Percentiles rank a stretch among this genome's conserved stretches.
Conservation (phyloP, 2,329 filamentous ascomycete genomes). For the Dryadomyces quercus-mongolicae region DNA sequence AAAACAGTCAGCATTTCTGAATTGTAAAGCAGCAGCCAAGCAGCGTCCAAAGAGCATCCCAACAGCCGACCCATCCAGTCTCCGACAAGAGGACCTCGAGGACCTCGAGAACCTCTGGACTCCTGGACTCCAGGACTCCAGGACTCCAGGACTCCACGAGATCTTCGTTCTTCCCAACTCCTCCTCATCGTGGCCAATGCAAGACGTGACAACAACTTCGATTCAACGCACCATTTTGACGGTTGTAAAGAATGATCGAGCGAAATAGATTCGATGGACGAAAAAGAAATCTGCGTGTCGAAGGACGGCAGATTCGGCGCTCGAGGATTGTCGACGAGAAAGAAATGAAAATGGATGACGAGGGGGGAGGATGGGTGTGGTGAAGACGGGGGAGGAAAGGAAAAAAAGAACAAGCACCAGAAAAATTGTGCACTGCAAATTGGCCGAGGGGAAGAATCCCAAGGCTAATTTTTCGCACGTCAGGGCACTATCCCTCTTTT, state of each 20-base stretch:
- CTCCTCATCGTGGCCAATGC: background rate
- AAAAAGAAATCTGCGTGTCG: slow-evolving; percentile 29
- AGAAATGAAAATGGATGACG: slow-evolving; percentile 20
- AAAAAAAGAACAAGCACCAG: slow-evolving; percentile 8
- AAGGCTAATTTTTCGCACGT: slow-evolving; percentile 3
- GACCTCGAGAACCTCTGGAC: too few relatives aligned
- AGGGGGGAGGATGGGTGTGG: slow-evolving; percentile 3
- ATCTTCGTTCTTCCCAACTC: background rate
- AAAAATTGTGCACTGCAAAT: slow-evolving; percentile 5
- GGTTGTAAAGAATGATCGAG: slow-evolving; percentile 39
- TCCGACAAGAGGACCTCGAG: too few relatives aligned
- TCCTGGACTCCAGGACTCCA: too few relatives aligned
- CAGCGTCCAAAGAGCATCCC: too few relatives aligned
- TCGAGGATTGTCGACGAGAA: slow-evolving; percentile 21
- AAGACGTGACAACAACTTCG: background rate
- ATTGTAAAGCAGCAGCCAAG: too few relatives aligned
- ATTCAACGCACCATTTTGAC: slow-evolving; percentile 50
- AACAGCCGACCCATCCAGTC: too few relatives aligned
- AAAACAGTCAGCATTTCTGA: slow-evolving; percentile 32
- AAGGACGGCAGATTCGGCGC: slow-evolving; percentile 36
- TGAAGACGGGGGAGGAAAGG: slow-evolving; percentile 13
- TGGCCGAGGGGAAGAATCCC: slow-evolving; percentile 28
- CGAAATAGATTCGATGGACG: slow-evolving; percentile 29
- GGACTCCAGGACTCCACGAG: too few relatives aligned
- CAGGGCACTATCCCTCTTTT: slow-evolving; percentile 1